Evolutionary conservation across 495 filamentous ascomycete genomes (phyloP), one percentile per base, ranked within the genome.

Genomic region (Xylaria scruposa): DNA sequence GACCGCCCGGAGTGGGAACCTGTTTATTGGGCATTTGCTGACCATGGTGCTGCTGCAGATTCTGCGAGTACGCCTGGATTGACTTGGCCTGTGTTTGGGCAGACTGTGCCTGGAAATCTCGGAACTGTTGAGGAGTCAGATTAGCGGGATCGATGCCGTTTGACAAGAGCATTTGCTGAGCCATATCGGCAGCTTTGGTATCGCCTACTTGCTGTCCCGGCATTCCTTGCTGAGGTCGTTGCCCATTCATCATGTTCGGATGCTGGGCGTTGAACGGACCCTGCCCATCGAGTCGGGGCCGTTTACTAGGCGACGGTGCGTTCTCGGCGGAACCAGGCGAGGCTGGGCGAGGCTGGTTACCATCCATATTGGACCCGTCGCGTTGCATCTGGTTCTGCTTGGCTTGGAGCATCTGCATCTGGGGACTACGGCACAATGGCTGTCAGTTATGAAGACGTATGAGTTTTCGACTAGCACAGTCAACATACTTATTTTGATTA

Each of bases 251-350:
- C 85, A 97, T 91, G 76, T 78, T 81, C 61, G 89, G 89, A 74
- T 91, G 91, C 69, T 90, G 90, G 7, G 82, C 80, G 76, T 92
- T 93, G 76, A 91, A 92, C 31, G 86, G 85, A 49, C 87, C 88
- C 17, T 75, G 58, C 73, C 88, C 88, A 70, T 97, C 96, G 49
- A 98, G 86, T 47, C 95, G 93, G n/a, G 90, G 91, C 76, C 96
- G 87, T 83, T 99, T 99, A 67, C 91, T 93, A 10, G 96, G 95
- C 29, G 96, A 98, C 7, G 94, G 92, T 38, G 93, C 93, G 76
- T 97, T 97, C 53, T 97, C 95, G 36, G 88, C 89, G 8, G 91
- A 90, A 38, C 91, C 89, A 7, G 94, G 94, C 46, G 93, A 97
- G 72, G 91, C 92, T 33, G 93, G 91, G 56, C 93, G 90, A 76